Base-by-base conservation (phyloP, 805 yeast genomes). In the Yamadazyma sp. region DNA sequence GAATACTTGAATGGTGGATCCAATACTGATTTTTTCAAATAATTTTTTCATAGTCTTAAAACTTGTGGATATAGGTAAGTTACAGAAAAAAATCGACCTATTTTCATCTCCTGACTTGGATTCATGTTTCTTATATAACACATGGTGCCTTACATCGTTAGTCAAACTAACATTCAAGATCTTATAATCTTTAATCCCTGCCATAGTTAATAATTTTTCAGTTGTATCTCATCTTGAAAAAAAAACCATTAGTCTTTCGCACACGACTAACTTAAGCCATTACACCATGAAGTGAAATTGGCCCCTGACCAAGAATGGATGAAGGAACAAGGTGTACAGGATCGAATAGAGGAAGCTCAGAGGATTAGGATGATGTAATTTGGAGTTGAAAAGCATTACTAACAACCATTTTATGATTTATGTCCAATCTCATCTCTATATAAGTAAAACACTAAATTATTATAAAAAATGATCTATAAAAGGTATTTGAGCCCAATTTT, bases 51-150 rank as follows among this genome's bases (percentile, higher is more conserved):
- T 52, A 23, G 65, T 63, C 27, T 70, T 66, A 11, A 75, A 50
- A 16, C 70, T 67, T 5, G 87, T 70, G 38, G 73, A 70, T 15
- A 81, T 60, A 2, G 97, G 96, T 26, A 87, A 60, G 53, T 89
- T 88, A 39, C 83, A 77, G 5, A 82, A 55, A 59, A 89, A 89
- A n/a, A 89, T 56, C 19, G 84, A 71, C 33, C 84, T 66, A 35
- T 72, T 70, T 33, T 73, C 72, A n/a, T 27, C 30, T 13, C 16
- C 16, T 12, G 27, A 7, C 33, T 64, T 63, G 27, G 58, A 52
- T 28, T 69, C 62, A 52, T 85, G 94, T 50, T 80, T 84, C 56
- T 82, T 83, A 47, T 75, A 59, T 49, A 70, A 84, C 45, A 82
- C 59, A 49, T 75, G 81, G 53, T 86, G 94, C 16, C 55, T 51